Conservation (phyloP, 106 monocot species). For the Dioscorea alata region DNA sequence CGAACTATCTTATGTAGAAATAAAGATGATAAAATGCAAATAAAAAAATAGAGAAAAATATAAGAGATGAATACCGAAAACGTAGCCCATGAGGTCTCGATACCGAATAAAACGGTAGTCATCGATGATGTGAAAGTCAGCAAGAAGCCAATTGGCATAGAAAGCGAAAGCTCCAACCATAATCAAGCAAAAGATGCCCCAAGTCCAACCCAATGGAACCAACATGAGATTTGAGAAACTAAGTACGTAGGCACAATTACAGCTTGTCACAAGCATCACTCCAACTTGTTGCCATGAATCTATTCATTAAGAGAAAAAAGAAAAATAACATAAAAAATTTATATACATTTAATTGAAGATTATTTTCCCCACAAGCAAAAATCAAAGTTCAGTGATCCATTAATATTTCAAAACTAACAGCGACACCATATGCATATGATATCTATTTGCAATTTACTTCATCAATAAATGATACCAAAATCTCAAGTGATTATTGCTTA, state of each 20-base stretch:
- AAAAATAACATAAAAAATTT: background rate
- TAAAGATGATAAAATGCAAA: no score
- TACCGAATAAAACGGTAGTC: slow-evolving; percentile 53
- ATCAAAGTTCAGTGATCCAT: no score
- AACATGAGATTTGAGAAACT: slow-evolving; percentile 62
- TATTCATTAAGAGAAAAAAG: background rate
- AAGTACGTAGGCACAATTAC: slow-evolving; percentile 59
- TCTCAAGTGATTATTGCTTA: no score
- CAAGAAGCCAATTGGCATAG: slow-evolving; percentile 56
- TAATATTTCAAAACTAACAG: no score
- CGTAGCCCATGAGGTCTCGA: slow-evolving; percentile 51
- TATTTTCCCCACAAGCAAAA: no score
- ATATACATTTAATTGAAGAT: background rate
- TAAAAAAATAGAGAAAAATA: background rate
- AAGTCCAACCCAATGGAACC: slow-evolving; percentile 49
- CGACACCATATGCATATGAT: no score
- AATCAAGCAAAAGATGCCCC: slow-evolving; percentile 36
- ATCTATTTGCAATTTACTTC: no score
- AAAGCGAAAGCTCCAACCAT: slow-evolving; percentile 26
- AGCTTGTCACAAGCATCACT: slow-evolving; percentile 28
- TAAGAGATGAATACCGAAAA: slow-evolving; percentile 23
- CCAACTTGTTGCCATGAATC: slow-evolving; percentile 64
- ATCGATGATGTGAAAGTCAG: slow-evolving; percentile 38
- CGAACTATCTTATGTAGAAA: no score
- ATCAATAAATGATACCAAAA: no score